Base-by-base conservation (phyloP, 2,329 filamentous ascomycete species). In the Phoma sp. region DNA sequence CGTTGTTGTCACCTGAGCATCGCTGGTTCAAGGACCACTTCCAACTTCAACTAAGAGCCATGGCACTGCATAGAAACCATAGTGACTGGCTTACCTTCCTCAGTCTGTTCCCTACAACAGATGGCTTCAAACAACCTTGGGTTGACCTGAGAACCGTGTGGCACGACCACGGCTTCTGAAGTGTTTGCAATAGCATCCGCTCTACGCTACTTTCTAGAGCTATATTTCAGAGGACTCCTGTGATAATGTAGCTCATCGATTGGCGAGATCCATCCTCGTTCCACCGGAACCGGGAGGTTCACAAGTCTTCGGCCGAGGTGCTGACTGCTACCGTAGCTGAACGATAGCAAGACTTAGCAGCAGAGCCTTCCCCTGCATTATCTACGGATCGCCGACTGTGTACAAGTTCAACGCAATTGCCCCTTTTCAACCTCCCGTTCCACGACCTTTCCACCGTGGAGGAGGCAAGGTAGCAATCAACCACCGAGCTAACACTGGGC, bases 1-100 rank as follows among this genome's bases (percentile, higher is more conserved):
- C 48, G 14, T 15, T 59, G 3, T 21, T 50, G 10, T 37, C 49
- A 12, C 60, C 64, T 15, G 60, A 64, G 32, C 40, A 62, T 33
- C 25, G 32, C 5, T 67, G 64, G 62, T 65, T 64, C 45, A 57
- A 53, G 17, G 54, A 38, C 2, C 57, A 59, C 9, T 58, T 67
- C 20, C 43, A 47, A 15, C 12, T 51, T n/a, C 56, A 62, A 9
- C 23, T 61, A 14, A 33, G 45, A 17, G 50, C 49, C 10, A 58
- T 61, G 52, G 47, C 36, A 6, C 25, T 59, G 34, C 42, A 60
- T 36, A 43, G 30, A 33, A 32, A 50, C 12, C 39, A 59, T 12
- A 15, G 46, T 4, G 32, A 28, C 2, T 60, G 51, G 50, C 14
- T 34, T 10, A 36, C 48, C 11, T 52, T 62, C 18, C 47, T 60